Conservation (phyloP, 331 rosid genomes). For the Quercus tomentella region DNA sequence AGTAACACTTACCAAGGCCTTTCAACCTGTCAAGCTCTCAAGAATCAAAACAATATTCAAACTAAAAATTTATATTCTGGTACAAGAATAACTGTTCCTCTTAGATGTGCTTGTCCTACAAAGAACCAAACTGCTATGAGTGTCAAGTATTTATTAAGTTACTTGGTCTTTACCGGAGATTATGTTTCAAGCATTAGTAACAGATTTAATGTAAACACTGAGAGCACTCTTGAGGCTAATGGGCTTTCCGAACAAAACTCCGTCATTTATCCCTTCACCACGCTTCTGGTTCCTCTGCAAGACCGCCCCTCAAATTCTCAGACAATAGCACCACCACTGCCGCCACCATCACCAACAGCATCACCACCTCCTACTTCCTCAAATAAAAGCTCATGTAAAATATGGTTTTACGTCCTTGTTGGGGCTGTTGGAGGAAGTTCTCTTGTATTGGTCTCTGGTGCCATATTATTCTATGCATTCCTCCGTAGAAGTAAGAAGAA, state of each 20-base stretch:
- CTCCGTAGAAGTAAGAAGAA: slow-evolving; percentile 31
- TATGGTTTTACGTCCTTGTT: slow-evolving; percentile 60
- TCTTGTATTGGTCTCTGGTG: slow-evolving; percentile 26
- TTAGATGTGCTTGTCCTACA: slow-evolving; percentile 94
- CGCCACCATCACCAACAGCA: slow-evolving; percentile 22
- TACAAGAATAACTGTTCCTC: slow-evolving; percentile 48
- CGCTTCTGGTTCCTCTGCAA: slow-evolving; percentile 69
- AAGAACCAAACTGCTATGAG: slow-evolving; percentile 58
- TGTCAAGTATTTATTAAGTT: slow-evolving; percentile 54
- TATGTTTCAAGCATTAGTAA: slow-evolving; percentile 29
- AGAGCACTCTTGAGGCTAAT: slow-evolving; percentile 53
- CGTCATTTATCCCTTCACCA: slow-evolving; percentile 38
- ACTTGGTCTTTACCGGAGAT: slow-evolving; percentile 35
- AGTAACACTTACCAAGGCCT: slow-evolving; percentile 65
- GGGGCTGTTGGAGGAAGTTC: slow-evolving; percentile 56
- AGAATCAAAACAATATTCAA: slow-evolving; percentile 27
- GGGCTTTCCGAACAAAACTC: slow-evolving; percentile 30
- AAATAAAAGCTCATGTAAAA: slow-evolving; percentile 33
- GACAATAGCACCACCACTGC: slow-evolving; percentile 29
- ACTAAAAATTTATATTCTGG: slow-evolving; percentile 18
- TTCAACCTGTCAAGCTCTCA: slow-evolving; percentile 72
- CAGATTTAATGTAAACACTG: slow-evolving; percentile 33
- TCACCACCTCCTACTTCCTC: slow-evolving; percentile 29
- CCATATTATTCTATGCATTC: slow-evolving; percentile 32
- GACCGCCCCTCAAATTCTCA: slow-evolving; percentile 50